Evolutionary conservation across 2,329 filamentous ascomycete species (phyloP).

Genomic region (Epichloe hybrida): DNA sequence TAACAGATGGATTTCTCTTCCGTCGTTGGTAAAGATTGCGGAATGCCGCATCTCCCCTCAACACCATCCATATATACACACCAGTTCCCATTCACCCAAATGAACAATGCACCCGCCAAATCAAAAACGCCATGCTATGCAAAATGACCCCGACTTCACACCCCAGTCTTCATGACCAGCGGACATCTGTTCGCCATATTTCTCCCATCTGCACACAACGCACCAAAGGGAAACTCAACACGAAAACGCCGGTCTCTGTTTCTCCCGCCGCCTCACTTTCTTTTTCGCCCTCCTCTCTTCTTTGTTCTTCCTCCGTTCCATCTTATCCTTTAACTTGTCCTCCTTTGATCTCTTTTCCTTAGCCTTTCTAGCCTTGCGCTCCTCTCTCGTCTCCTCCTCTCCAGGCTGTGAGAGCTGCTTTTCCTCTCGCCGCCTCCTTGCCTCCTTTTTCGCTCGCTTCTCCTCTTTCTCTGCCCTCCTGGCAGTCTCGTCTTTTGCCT

Average conservation of each 20-base stretch:
- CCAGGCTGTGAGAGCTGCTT: not conserved
- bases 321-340: constrained; percentile 12
- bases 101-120: not conserved
- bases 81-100: not conserved
- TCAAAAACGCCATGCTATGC: constrained; percentile 6
- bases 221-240: not conserved
- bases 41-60: too few species aligned
- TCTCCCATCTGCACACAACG: not conserved
- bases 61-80: not conserved
- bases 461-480: not conserved
- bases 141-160: not conserved
- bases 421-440: constrained; percentile 12
- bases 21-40: too few species aligned
- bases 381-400: constrained; percentile 25
- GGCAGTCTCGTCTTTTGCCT: not conserved
- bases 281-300: constrained; percentile 34
- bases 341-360: constrained; percentile 19
- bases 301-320: constrained; percentile 10
- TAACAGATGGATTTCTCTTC: too few species aligned
- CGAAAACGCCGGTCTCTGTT: constrained; percentile 16
- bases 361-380: constrained; percentile 23
- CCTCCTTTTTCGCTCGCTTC: constrained; percentile 3
- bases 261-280: constrained; percentile 26
- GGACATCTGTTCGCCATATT: not conserved
- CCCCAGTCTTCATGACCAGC: not conserved